These are phyloP conservation scores for Nemania sp. DNA, from an alignment of 2,329 filamentous ascomycete genomes.

Conservation along the genomic window DNA sequence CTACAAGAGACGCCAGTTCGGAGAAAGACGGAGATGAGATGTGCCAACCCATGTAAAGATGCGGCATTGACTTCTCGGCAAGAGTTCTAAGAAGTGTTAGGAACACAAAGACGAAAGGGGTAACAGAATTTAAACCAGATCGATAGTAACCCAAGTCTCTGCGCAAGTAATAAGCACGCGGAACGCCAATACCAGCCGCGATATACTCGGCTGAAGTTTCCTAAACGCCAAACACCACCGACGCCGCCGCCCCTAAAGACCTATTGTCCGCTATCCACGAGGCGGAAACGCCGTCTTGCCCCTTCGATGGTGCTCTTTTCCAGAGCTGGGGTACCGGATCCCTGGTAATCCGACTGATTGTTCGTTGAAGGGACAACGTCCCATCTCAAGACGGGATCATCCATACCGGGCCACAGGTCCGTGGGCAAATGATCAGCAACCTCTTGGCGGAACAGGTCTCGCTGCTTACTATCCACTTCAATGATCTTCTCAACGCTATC, in stretches of 20 bases:
- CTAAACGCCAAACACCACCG: conserved; percentile 1
- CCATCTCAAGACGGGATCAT: conserved; percentile 59
- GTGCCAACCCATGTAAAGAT: neutral
- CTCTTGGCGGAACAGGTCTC: conserved; percentile 79
- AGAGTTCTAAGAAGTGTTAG: neutral
- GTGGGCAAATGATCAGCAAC: conserved; percentile 86
- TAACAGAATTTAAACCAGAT: neutral
- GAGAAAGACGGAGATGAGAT: neutral
- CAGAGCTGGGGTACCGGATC: conserved; percentile 35
- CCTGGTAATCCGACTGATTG: conserved; percentile 31
- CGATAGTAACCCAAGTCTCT: neutral
- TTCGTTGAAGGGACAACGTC: conserved; percentile 50
- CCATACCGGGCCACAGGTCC: conserved; percentile 83
- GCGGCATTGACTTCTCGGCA: too few relatives aligned
- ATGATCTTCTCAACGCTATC: conserved; percentile 76
- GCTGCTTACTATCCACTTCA: conserved; percentile 70
- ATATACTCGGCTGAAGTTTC: neutral
- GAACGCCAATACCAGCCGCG: conserved; percentile 7
- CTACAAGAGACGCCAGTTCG: neutral
- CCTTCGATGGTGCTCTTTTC: conserved; percentile 29
- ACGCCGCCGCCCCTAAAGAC: neutral
- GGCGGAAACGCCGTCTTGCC: conserved; percentile 18
- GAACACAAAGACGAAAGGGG: neutral
- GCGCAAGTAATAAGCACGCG: neutral
- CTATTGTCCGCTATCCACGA: conserved; percentile 12